A percentile compares a stretch with the other conserved stretches of the same genome.
Conservation (phyloP, 2,329 filamentous ascomycete species). For the Huntiella omanensis region DNA sequence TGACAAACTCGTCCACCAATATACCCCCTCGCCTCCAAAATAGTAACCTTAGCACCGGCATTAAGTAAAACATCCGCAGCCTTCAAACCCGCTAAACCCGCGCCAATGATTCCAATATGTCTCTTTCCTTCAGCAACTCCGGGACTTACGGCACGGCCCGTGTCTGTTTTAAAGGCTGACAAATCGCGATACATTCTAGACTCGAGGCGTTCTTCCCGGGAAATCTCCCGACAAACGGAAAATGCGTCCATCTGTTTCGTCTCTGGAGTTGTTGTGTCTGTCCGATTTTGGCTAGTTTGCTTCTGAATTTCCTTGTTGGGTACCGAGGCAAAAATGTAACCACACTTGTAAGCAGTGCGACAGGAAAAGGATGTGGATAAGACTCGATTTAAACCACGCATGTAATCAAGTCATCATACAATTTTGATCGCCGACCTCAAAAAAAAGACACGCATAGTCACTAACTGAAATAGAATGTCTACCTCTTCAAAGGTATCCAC, state of each 20-base stretch:
- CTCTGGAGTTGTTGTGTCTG: not conserved
- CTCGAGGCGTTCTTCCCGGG: slow-evolving; percentile 3
- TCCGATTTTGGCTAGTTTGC: not conserved
- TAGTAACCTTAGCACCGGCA: slow-evolving; percentile 46
- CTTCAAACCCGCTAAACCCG: slow-evolving; percentile 50
- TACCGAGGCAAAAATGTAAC: no score
- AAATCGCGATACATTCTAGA: slow-evolving; percentile 10
- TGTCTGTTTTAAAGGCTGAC: slow-evolving; percentile 8
- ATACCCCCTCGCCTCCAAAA: slow-evolving; percentile 49
- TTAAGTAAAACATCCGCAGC: slow-evolving; percentile 49
- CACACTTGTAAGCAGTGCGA: no score
- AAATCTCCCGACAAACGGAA: slow-evolving; percentile 8
- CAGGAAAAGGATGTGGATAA: no score
- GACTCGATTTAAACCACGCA: no score
- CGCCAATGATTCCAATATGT: slow-evolving; percentile 40
- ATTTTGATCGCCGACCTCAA: no score
- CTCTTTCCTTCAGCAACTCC: not conserved
- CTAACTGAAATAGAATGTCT: no score
- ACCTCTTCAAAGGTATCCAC: no score
- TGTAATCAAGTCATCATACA: no score
- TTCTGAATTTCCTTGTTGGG: not conserved
- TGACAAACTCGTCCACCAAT: slow-evolving; percentile 47
- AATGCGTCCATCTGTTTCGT: slow-evolving; percentile 9
- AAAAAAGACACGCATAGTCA: no score
- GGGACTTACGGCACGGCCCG: not conserved